Conservation (phyloP, 306 rosid species). For the Fragaria vesca region DNA sequence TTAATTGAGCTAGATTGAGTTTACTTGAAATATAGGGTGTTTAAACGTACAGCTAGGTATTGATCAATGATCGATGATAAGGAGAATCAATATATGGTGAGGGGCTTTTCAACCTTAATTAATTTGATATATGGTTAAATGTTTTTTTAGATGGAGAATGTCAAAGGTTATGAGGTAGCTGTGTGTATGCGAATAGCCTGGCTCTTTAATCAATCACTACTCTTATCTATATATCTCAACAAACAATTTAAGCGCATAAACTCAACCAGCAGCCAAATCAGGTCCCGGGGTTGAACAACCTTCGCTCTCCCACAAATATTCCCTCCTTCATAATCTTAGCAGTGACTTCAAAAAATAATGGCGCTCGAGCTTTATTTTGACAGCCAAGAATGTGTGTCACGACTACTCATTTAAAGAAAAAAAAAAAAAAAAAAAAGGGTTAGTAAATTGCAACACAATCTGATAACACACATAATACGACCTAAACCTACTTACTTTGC, state of each 20-base stretch:
- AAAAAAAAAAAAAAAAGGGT: too few species aligned
- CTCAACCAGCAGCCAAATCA: not conserved
- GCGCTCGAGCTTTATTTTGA: not conserved
- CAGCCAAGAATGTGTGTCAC: too few species aligned
- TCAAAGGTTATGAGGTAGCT: slow-evolving; percentile 3
- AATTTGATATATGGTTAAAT: not conserved
- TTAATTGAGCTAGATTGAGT: not conserved
- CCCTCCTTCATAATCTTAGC: not conserved
- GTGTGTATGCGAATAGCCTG: slow-evolving; percentile 1
- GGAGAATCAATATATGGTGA: not conserved
- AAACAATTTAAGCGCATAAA: not conserved
- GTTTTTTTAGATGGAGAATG: not conserved
- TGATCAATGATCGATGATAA: not conserved
- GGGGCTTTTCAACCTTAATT: not conserved
- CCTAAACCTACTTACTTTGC: too few species aligned
- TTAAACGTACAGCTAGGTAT: not conserved
- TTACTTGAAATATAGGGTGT: not conserved
- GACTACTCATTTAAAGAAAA: too few species aligned
- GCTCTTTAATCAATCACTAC: slow-evolving; percentile 12
- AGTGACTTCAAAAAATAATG: not conserved
- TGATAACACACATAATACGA: too few species aligned
- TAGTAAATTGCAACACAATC: too few species aligned
- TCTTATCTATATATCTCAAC: not conserved
- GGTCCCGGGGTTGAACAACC: not conserved
- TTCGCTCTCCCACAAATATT: not conserved